These are phyloP conservation scores for Houttuynia cordata DNA, from an alignment of 164 flowering plant genomes.

Conservation along the genomic window DNA sequence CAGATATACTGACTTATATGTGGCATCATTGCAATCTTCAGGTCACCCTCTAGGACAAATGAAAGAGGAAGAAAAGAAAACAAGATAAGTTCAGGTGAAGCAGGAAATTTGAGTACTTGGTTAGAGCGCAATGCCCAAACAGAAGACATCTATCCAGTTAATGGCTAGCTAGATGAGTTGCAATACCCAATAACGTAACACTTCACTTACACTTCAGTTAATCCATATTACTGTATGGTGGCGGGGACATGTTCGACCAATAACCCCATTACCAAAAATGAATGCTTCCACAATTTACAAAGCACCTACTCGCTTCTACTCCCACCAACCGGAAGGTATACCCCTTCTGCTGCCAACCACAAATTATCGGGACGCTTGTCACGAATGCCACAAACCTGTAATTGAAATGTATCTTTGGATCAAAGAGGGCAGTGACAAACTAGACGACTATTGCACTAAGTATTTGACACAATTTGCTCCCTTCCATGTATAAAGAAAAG, in stretches of 20 bases:
- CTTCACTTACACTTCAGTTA: not conserved
- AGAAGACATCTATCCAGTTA: too few species aligned
- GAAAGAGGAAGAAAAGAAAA: too few species aligned
- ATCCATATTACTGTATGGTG: too few species aligned
- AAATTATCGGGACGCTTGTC: slow-evolving; percentile 85
- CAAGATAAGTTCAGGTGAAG: too few species aligned
- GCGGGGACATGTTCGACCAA: too few species aligned
- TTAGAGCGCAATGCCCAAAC: too few species aligned
- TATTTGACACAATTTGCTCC: too few species aligned
- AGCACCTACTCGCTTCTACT: slow-evolving; percentile 25
- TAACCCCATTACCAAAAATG: too few species aligned
- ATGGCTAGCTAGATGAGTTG: not conserved
- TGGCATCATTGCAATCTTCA: too few species aligned
- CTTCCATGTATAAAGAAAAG: not conserved
- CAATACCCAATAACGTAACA: not conserved
- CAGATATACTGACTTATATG: too few species aligned
- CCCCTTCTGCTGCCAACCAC: slow-evolving; percentile 95
- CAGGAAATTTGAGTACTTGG: too few species aligned
- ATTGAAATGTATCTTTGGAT: not conserved
- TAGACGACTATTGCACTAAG: not conserved
- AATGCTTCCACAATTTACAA: not conserved
- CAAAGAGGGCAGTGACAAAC: not conserved
- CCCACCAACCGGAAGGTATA: slow-evolving; percentile 57
- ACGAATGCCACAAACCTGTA: slow-evolving; percentile 80
- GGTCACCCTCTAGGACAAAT: too few species aligned